Percentiles rank a stretch among this genome's conserved stretches.
phyloP scores from a whole-genome alignment of 2,329 filamentous ascomycete genomes.

The Aquanectria penicillioides region DNA sequence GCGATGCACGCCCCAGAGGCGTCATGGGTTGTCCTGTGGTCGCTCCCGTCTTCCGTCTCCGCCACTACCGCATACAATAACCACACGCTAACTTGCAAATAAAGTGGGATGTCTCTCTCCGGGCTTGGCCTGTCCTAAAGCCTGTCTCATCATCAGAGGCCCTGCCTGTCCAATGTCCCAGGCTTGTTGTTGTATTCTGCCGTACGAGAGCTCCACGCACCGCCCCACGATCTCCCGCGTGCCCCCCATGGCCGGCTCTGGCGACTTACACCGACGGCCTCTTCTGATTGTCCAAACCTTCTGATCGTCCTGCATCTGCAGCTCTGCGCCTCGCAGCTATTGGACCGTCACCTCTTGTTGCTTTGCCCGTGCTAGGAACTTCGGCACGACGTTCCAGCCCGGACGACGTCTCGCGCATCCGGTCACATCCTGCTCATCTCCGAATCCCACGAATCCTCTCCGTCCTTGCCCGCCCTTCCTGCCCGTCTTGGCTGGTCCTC shows the following conservation, averaged over 20 bases:
- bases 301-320: slow-evolving; percentile 14
- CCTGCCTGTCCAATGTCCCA: no score
- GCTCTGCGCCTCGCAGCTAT: no score
- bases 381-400: slow-evolving; percentile 36
- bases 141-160: no score
- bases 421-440: slow-evolving; percentile 22
- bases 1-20: no score
- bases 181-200: background rate
- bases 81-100: no score
- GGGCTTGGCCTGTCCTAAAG: no score
- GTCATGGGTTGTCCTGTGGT: no score
- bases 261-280: slow-evolving; percentile 7
- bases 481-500: slow-evolving; percentile 25
- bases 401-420: slow-evolving; percentile 4
- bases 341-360: background rate
- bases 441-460: slow-evolving; percentile 29
- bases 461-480: slow-evolving; percentile 15
- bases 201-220: slow-evolving; percentile 1
- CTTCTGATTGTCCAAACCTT: slow-evolving; percentile 1
- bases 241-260: background rate
- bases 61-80: no score
- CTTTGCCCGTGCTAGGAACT: slow-evolving; percentile 34
- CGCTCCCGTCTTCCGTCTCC: no score
- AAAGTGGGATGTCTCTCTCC: no score
- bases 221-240: slow-evolving; percentile 9